These are phyloP conservation scores for Symbiodinium natans DNA, from an alignment of 73 alveolate species.

Conservation along the genomic window DNA sequence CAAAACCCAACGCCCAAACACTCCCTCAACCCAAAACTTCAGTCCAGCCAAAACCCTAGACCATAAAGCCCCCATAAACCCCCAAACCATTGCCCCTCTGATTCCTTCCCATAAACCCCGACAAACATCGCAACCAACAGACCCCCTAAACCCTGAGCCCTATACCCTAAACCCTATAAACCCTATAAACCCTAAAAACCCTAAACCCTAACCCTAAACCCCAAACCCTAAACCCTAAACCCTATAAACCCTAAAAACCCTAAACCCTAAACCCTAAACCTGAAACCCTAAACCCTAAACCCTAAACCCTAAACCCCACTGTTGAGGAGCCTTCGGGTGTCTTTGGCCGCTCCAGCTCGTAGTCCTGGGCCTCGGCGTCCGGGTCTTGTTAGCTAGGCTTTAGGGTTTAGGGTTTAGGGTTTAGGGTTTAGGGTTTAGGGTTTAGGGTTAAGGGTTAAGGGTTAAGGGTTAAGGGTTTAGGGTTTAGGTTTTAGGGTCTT, in stretches of 20 bases:
- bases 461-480: background rate
- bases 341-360: slow-evolving; percentile 69
- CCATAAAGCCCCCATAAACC: too few relatives aligned
- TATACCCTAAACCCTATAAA: background rate
- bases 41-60: too few relatives aligned
- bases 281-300: background rate
- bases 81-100: too few relatives aligned
- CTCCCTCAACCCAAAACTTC: too few relatives aligned
- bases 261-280: background rate
- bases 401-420: background rate
- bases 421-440: background rate
- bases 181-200: background rate
- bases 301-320: background rate
- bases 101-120: too few relatives aligned
- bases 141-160: background rate
- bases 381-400: background rate
- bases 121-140: too few relatives aligned
- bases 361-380: slow-evolving; percentile 69
- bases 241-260: background rate
- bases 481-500: background rate
- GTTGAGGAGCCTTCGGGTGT: background rate
- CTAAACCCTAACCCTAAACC: background rate
- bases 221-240: background rate
- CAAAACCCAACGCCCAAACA: too few relatives aligned
- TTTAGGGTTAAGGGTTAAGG: background rate